Evolutionary conservation across 2,329 filamentous ascomycete genomes (phyloP), one percentile per base, ranked within the genome.

Genomic region (Sclerotinia glacialis): DNA sequence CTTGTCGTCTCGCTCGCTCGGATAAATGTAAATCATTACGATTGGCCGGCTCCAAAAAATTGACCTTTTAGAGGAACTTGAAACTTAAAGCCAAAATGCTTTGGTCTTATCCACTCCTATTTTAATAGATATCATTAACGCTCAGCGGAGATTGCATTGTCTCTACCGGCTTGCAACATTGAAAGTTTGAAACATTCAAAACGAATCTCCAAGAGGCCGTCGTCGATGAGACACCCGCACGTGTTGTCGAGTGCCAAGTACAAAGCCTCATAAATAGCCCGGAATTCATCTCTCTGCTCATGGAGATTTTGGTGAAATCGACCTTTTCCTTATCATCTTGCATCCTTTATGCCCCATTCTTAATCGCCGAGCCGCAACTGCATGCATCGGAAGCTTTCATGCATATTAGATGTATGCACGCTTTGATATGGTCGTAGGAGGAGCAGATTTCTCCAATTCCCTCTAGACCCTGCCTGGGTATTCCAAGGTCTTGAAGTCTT

Each of bases 1-100:
- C 21, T 12, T 59, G 55, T 47, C 21, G 56, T 59, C 56, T 59
- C 42, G 21, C 28, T 59, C 56, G 56, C 56, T 60, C 47, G 56
- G 56, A 34, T 47, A 60, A 47, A 47, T 47, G 40, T n/a, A 47
- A 34, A 47, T 60, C 16, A 16, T 44, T 46, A 1, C n/a, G 9
- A 58, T 58, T 58, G 54, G 2, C 12, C 26, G 23, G 28, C 37
- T 28, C 37, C 6, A 12, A 55, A 21, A n/a, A n/a, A n/a, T 40
- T 16, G 11, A 47, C 21, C 42, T 54, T 37, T 49, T 50, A 14
- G 47, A 54, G 34, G 40, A 60, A 47, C 42, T 47, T 49, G 56
- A 60, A 60, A 60, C 42, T 60, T 46, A 34, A 46, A 42, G 26
- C 28, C 11, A 34, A 18, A 16, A 46, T 59, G 55, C 55, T 46